Evolutionary conservation across 805 yeast species (phyloP).

Genomic region (Groenewaldozyma salmanticensis): DNA sequence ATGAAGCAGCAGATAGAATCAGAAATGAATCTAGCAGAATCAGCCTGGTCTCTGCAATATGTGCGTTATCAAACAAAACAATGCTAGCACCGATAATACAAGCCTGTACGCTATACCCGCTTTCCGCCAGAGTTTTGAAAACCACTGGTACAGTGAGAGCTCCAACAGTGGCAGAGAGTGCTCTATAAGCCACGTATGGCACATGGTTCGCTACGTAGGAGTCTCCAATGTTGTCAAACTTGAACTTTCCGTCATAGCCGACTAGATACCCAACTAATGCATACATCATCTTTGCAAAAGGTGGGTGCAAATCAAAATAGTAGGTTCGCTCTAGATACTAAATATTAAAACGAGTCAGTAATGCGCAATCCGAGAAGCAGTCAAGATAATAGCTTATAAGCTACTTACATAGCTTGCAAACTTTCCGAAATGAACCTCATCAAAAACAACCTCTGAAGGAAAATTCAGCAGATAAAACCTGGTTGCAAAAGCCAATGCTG

Average conservation of each 20-base stretch:
- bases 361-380: background rate
- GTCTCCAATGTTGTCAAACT: slow-evolving; percentile 84
- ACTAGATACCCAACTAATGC: slow-evolving; percentile 83
- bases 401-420: slow-evolving; percentile 26
- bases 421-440: slow-evolving; percentile 42
- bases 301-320: slow-evolving; percentile 96
- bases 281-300: slow-evolving; percentile 87
- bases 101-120: slow-evolving; percentile 69
- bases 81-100: slow-evolving; percentile 67
- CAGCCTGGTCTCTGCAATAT: slow-evolving; percentile 80
- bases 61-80: slow-evolving; percentile 83
- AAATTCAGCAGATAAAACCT: slow-evolving; percentile 68
- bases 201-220: slow-evolving; percentile 67
- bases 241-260: slow-evolving; percentile 87
- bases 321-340: slow-evolving; percentile 77
- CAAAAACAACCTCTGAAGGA: slow-evolving; percentile 60
- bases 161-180: slow-evolving; percentile 73
- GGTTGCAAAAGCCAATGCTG: slow-evolving; percentile 57
- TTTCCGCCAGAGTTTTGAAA: slow-evolving; percentile 76
- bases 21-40: slow-evolving; percentile 88
- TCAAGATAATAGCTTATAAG: no score
- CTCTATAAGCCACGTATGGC: slow-evolving; percentile 78
- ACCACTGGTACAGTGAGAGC: slow-evolving; percentile 73
- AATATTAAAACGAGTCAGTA: slow-evolving; percentile 8
- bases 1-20: slow-evolving; percentile 69